Percentiles rank a stretch among this genome's conserved stretches.
These are phyloP conservation scores for Penicillium nordicum DNA, from an alignment of 2,329 filamentous ascomycete species.

Conservation along the genomic window DNA sequence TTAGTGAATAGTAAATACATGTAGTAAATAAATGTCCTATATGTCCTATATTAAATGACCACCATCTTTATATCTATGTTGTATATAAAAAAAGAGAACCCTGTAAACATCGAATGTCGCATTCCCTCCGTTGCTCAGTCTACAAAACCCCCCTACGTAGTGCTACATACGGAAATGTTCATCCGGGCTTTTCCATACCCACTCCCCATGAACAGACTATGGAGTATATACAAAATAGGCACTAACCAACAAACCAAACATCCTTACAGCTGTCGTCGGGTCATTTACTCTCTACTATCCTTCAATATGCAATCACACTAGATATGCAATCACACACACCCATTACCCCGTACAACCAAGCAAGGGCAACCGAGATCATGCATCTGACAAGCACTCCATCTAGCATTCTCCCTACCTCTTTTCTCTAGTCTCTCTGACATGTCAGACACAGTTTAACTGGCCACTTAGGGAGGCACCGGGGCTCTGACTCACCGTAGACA, in stretches of 20 bases:
- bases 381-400: not conserved
- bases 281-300: not conserved
- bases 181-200: not conserved
- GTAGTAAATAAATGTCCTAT: no score
- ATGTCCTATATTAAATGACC: not conserved
- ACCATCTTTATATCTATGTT: not conserved
- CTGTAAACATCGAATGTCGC: not conserved
- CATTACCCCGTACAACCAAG: slow-evolving; percentile 26
- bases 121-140: slow-evolving; percentile 7
- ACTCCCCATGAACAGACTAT: not conserved
- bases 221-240: not conserved
- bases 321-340: not conserved
- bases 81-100: no score
- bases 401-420: not conserved
- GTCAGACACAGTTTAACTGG: slow-evolving; percentile 3
- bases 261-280: not conserved
- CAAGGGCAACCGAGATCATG: slow-evolving; percentile 16
- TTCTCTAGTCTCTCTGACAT: not conserved
- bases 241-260: not conserved
- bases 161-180: not conserved
- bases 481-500: slow-evolving; percentile 19
- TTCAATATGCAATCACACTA: not conserved
- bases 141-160: not conserved
- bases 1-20: not conserved
- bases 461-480: not conserved